A percentile compares a stretch with the other conserved stretches of the same genome.
These are phyloP conservation scores for Boletus coccyginus DNA, from an alignment of 768 basidiomycete genomes.

Conservation along the genomic window DNA sequence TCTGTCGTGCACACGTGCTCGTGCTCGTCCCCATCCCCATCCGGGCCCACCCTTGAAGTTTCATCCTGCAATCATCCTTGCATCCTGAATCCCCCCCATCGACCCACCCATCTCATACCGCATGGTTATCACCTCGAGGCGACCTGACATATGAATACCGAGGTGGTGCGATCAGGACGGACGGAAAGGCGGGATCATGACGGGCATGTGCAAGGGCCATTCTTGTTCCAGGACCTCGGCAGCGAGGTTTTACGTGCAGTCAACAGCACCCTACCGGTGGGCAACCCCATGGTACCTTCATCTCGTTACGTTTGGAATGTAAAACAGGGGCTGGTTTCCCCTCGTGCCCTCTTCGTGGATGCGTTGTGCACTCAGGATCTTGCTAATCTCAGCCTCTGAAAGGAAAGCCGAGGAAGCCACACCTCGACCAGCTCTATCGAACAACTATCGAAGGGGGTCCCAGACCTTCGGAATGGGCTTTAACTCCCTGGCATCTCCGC, in stretches of 20 bases:
- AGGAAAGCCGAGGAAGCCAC: conserved; percentile 9
- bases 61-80: too few relatives aligned
- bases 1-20: too few relatives aligned
- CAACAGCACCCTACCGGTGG: not conserved
- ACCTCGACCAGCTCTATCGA: not conserved
- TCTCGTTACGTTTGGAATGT: not conserved
- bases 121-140: not conserved
- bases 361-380: not conserved
- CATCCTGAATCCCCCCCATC: too few relatives aligned
- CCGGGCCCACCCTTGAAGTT: too few relatives aligned
- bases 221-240: not conserved
- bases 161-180: not conserved
- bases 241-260: not conserved
- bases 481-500: not conserved
- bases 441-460: not conserved
- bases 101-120: too few relatives aligned
- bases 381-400: not conserved
- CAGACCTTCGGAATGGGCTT: too few relatives aligned
- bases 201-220: not conserved
- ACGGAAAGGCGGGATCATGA: not conserved
- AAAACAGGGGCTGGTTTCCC: not conserved
- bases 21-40: too few relatives aligned
- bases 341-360: conserved; percentile 13
- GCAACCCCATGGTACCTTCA: not conserved
- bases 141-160: not conserved